These are phyloP conservation scores for Ephemerocybe angulata DNA, from an alignment of 768 basidiomycete species.

Conservation along the genomic window DNA sequence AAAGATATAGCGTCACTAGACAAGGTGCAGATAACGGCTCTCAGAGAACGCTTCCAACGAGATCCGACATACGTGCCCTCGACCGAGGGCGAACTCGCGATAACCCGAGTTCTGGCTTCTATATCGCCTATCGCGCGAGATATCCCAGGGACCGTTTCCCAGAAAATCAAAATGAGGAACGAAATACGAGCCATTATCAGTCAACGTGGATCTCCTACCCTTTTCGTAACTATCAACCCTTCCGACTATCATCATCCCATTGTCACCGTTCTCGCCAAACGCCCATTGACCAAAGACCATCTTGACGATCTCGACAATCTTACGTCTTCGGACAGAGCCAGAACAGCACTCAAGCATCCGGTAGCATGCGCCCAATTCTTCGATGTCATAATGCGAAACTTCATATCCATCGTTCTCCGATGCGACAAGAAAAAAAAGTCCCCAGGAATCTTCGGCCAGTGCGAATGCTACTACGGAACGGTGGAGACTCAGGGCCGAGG, in stretches of 20 bases:
- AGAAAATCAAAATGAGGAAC: background rate
- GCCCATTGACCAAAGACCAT: background rate
- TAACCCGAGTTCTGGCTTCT: background rate
- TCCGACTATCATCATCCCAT: background rate
- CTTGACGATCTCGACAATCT: background rate
- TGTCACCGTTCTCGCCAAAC: background rate
- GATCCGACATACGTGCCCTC: background rate
- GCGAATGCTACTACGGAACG: background rate
- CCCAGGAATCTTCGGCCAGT: background rate
- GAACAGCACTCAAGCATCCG: background rate
- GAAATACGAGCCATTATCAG: background rate
- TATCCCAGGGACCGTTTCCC: background rate
- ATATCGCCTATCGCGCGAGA: background rate
- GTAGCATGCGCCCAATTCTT: background rate
- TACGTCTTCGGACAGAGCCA: background rate
- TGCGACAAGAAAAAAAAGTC: no score
- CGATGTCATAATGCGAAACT: background rate
- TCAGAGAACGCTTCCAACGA: background rate
- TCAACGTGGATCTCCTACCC: background rate
- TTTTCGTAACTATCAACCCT: background rate
- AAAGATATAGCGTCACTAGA: background rate
- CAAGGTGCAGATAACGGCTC: background rate
- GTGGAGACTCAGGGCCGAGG: background rate
- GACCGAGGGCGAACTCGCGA: background rate
- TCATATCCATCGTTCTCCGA: background rate